phyloP scores from a whole-genome alignment of 805 yeast species.

The Grigorovia yakushimaensis region DNA sequence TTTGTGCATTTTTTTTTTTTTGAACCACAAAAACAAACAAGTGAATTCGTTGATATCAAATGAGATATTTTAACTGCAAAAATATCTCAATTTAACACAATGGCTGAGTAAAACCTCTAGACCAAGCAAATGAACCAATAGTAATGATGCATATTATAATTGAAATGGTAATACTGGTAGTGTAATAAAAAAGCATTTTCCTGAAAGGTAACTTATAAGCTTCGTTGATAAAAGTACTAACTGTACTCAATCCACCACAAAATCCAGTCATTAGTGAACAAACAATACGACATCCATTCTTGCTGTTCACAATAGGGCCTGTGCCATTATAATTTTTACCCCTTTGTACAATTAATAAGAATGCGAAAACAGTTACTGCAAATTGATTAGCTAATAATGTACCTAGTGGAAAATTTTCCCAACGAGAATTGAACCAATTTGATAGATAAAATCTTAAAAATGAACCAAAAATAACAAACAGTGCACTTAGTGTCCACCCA shows the following conservation, averaged over 20 bases:
- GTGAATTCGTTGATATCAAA: too few species aligned
- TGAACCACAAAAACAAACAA: too few species aligned
- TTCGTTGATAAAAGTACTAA: conserved; percentile 72
- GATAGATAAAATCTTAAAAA: conserved; percentile 47
- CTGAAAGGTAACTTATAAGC: conserved; percentile 32
- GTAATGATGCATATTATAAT: conserved; percentile 46
- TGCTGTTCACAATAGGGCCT: conserved; percentile 24
- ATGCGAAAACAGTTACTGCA: conserved; percentile 25
- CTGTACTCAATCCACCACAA: conserved; percentile 64
- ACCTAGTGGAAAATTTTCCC: conserved; percentile 43
- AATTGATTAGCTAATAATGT: conserved; percentile 41
- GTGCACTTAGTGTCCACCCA: conserved; percentile 57
- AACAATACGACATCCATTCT: conserved; percentile 41
- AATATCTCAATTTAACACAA: conserved; percentile 10
- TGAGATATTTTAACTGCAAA: too few species aligned
- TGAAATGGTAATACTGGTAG: conserved; percentile 36
- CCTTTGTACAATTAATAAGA: conserved; percentile 25
- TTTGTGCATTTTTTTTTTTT: too few species aligned
- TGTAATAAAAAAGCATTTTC: conserved; percentile 42
- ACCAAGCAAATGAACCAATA: conserved; percentile 68
- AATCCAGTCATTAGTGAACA: conserved; percentile 53
- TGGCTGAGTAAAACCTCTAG: conserved; percentile 24
- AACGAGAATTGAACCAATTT: conserved; percentile 35
- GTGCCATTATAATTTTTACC: conserved; percentile 30
- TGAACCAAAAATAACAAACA: conserved; percentile 69